phyloP scores from a whole-genome alignment of 139 green algal species.

The Astrephomene gubernaculifera region DNA sequence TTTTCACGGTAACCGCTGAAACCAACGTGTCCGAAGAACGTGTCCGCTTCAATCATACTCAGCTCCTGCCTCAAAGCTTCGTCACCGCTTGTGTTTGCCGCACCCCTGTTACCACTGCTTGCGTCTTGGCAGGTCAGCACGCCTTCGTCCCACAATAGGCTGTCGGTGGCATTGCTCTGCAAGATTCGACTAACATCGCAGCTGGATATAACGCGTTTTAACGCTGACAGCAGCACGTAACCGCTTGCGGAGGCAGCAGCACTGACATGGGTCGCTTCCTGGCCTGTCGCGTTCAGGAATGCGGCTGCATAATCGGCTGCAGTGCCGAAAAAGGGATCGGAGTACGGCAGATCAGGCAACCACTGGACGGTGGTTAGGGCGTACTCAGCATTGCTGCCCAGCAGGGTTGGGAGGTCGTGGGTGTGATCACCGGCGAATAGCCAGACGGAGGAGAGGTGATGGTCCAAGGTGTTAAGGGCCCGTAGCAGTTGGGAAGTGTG shows the following conservation, averaged over 20 bases:
- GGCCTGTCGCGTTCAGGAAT: neutral
- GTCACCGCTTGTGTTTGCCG: neutral
- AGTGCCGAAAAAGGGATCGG: slow-evolving; percentile 7
- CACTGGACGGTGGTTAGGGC: slow-evolving; percentile 33
- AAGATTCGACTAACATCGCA: neutral
- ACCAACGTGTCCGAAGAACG: slow-evolving; percentile 5
- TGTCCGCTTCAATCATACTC: neutral
- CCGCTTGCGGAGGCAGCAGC: slow-evolving; percentile 8
- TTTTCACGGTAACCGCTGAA: slow-evolving; percentile 16
- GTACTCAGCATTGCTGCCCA: neutral
- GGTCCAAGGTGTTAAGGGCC: neutral
- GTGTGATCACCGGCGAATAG: neutral
- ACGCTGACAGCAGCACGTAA: slow-evolving; percentile 28
- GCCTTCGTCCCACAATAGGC: slow-evolving; percentile 3
- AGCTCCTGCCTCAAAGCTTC: neutral
- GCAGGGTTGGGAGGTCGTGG: neutral
- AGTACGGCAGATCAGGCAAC: slow-evolving; percentile 26
- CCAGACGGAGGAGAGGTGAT: slow-evolving; percentile 14
- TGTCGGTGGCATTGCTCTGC: neutral
- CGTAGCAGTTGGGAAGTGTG: neutral
- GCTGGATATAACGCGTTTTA: neutral
- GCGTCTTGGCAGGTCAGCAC: neutral
- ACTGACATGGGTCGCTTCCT: neutral
- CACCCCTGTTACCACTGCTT: neutral
- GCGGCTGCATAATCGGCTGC: neutral